Conservation (phyloP, 495 filamentous ascomycete genomes). For the Daldinia grandis region DNA sequence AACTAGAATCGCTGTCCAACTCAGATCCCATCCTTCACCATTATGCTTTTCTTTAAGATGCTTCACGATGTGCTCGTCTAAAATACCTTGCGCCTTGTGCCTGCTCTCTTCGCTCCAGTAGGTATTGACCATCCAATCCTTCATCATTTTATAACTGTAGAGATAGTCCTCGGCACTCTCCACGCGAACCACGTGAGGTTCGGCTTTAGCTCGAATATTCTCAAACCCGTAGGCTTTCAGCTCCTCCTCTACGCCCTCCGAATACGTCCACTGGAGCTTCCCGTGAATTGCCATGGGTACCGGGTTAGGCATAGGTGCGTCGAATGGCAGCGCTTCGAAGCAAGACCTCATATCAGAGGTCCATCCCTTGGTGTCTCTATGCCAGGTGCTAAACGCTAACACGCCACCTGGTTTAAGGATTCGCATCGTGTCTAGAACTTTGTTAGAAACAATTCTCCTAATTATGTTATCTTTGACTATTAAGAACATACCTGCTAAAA, state of each 20-base stretch:
- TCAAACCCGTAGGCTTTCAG: conserved; percentile 45
- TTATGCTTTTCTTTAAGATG: conserved; percentile 50
- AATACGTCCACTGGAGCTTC: conserved; percentile 48
- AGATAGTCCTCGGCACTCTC: conserved; percentile 47
- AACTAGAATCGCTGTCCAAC: conserved; percentile 47
- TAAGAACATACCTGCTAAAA: conserved; percentile 48
- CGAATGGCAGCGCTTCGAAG: conserved; percentile 50
- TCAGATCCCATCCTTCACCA: conserved; percentile 48
- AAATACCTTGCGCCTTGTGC: conserved; percentile 46
- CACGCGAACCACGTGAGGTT: conserved; percentile 39
- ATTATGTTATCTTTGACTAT: background rate
- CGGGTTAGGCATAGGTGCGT: conserved; percentile 45
- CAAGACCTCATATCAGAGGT: conserved; percentile 43
- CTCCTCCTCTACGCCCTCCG: conserved; percentile 48
- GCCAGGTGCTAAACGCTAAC: conserved; percentile 53
- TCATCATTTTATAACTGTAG: conserved; percentile 45
- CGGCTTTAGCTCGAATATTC: conserved; percentile 46
- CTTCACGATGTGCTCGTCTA: conserved; percentile 44
- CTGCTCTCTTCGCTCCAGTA: conserved; percentile 53
- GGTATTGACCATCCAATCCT: conserved; percentile 48
- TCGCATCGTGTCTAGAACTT: conserved; percentile 47
- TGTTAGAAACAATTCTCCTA: conserved; percentile 9
- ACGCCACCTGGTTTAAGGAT: conserved; percentile 51
- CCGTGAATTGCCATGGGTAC: conserved; percentile 45
- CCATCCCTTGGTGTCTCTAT: conserved; percentile 44